Percentiles rank a stretch among this genome's conserved stretches.
Conservation (phyloP, 176 grass and related monocot genomes). For the Bromus sterilis region DNA sequence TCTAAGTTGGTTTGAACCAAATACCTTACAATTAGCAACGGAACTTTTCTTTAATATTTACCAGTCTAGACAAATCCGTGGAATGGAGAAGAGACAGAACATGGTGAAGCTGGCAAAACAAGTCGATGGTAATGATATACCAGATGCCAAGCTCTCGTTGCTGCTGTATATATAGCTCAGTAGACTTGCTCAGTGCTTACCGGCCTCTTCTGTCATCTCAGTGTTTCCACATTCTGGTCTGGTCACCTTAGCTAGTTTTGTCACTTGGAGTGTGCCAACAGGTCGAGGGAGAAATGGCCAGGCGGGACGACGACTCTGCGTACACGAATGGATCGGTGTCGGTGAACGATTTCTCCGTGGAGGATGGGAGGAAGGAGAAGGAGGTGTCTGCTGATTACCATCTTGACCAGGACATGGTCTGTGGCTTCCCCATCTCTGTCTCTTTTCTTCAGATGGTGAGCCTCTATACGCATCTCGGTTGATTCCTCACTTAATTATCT, state of each 20-base stretch:
- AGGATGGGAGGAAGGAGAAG: constrained; percentile 29
- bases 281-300: constrained; percentile 4
- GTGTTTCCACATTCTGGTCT: neutral
- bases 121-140: neutral
- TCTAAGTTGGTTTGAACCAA: neutral
- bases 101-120: neutral
- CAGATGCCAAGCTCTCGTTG: neutral
- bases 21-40: neutral
- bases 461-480: neutral
- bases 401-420: neutral
- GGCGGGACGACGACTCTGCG: constrained; percentile 29
- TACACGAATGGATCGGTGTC: constrained; percentile 38
- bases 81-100: neutral
- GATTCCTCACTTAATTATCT: neutral
- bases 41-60: neutral
- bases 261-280: neutral
- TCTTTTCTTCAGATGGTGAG: constrained; percentile 33
- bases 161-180: neutral
- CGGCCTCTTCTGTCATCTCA: neutral
- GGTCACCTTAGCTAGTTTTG: neutral
- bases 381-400: neutral
- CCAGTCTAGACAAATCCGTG: neutral
- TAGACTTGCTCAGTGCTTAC: neutral
- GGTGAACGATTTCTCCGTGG: constrained; percentile 14
- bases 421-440: neutral